Base-by-base conservation (phyloP, 2,329 filamentous ascomycete genomes). In the Xylaria sp. region DNA sequence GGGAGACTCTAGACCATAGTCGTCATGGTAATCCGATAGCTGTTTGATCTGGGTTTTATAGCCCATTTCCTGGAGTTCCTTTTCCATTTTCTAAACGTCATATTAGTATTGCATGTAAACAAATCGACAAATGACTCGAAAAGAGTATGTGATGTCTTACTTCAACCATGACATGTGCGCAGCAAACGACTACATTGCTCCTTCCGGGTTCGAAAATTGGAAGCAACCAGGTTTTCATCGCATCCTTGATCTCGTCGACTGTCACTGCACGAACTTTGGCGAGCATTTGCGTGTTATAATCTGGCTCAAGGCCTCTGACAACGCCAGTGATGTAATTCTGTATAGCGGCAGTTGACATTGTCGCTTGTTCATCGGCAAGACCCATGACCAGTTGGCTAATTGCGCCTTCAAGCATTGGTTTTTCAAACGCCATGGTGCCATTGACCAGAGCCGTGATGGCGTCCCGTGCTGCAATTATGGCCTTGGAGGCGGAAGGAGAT, bases 341-440 rank as follows among this genome's bases (percentile, higher is more conserved):
- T 72, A 89, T 85, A 0, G 94, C 95, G 0, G 95, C 94, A 45
- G 84, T 87, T 6, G 89, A 86, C 84, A 96, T 92, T 0, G 92
- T 97, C 2, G 90, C 85, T 76, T 97, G 92, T 73, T 96, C 92
- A 70, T 97, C 92, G 1, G 94, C 95, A 73, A 96, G 91, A 53
- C 83, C 84, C 64, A 94, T 89, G 35, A 99, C 92, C 61, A 99
- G 93, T 69, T 89, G 90, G 73, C 91, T 95, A 63, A 99, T 91
- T 4, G 94, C 93, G 5, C 92, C 94, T 77, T 98, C 92, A 9
- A 98, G 86, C 68, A 94, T 89, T 61, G 94, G 83, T 57, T 88
- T 86, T 73, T 98, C 92, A 58, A 99, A 89, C 31, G 84, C 82
- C 1, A 85, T 84, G 8, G 83, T 84, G 8, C 92, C 94, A 25